These are phyloP conservation scores for Penicillium bialowiezense DNA, from an alignment of 495 filamentous ascomycete genomes.

Conservation along the genomic window DNA sequence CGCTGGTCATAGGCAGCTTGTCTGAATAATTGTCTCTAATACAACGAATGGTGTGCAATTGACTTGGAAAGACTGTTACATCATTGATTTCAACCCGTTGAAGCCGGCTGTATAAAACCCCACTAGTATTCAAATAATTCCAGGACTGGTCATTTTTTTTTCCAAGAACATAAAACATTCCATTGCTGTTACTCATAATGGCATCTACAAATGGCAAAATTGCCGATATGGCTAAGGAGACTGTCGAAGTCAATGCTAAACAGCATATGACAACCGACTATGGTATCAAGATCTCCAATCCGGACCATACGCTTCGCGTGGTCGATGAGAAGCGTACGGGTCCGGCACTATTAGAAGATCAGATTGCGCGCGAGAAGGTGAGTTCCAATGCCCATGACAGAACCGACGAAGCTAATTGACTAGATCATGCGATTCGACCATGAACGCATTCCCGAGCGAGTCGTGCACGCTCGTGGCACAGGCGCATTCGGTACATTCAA, in stretches of 20 bases:
- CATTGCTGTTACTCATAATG: too few species aligned
- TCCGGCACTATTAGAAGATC: conserved; percentile 78
- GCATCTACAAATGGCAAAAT: conserved; percentile 19
- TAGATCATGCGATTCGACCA: conserved; percentile 82
- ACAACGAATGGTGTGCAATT: too few species aligned
- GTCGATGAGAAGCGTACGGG: conserved; percentile 59
- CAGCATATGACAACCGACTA: conserved; percentile 68
- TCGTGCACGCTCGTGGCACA: conserved; percentile 82
- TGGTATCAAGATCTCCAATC: conserved; percentile 70
- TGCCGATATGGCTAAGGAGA: conserved; percentile 34
- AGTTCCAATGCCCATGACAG: conserved; percentile 6
- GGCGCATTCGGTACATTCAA: conserved; percentile 85
- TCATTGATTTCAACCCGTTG: conserved; percentile 16
- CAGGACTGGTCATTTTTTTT: too few species aligned
- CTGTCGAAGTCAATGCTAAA: conserved; percentile 32
- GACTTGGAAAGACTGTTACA: too few species aligned
- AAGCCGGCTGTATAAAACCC: too few species aligned
- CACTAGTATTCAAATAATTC: too few species aligned
- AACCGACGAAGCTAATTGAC: background rate
- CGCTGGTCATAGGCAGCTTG: background rate
- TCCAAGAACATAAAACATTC: too few species aligned
- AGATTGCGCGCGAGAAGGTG: conserved; percentile 75
- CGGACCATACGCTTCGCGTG: conserved; percentile 77
- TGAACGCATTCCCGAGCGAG: conserved; percentile 83
- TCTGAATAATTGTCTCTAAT: too few species aligned